Evolutionary conservation across 2,329 filamentous ascomycete species (phyloP).

Genomic region (Fusarium buharicum): DNA sequence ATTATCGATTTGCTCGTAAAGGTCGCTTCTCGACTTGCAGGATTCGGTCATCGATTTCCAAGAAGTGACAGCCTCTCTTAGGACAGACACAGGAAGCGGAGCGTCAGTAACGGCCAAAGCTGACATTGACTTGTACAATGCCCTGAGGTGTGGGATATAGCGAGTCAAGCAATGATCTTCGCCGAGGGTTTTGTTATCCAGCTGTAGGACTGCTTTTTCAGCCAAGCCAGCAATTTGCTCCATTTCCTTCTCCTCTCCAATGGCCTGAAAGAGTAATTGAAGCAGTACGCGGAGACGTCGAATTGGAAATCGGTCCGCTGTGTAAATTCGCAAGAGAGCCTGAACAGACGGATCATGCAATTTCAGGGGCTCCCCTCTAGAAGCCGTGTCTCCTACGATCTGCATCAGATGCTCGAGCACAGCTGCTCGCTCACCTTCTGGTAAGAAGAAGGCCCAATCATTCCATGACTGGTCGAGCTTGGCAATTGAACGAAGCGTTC

Average conservation of each 20-base stretch:
- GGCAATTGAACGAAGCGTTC: conserved; percentile 68
- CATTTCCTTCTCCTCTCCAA: conserved; percentile 57
- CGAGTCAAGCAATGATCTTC: conserved; percentile 58
- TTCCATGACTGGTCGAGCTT: conserved; percentile 67
- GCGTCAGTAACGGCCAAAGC: conserved; percentile 55
- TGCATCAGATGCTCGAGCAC: conserved; percentile 70
- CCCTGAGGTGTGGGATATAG: conserved; percentile 61
- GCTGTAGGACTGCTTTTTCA: conserved; percentile 51
- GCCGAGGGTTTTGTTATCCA: conserved; percentile 52
- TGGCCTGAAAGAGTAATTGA: conserved; percentile 58
- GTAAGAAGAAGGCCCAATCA: conserved; percentile 65
- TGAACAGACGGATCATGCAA: conserved; percentile 59
- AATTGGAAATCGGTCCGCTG: conserved; percentile 61
- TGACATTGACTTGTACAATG: conserved; percentile 57
- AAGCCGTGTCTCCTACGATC: conserved; percentile 55
- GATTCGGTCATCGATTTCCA: conserved; percentile 58
- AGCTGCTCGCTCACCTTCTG: conserved; percentile 63
- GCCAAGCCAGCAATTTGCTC: conserved; percentile 54
- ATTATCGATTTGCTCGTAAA: conserved; percentile 61
- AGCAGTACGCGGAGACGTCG: conserved; percentile 64
- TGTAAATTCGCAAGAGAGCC: conserved; percentile 61
- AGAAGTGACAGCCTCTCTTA: conserved; percentile 52
- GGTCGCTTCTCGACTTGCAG: conserved; percentile 53
- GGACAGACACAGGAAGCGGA: conserved; percentile 46
- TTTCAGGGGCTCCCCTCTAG: conserved; percentile 50